These are phyloP conservation scores for Telfairia occidentalis DNA, from an alignment of 331 rosid genomes.

Conservation along the genomic window DNA sequence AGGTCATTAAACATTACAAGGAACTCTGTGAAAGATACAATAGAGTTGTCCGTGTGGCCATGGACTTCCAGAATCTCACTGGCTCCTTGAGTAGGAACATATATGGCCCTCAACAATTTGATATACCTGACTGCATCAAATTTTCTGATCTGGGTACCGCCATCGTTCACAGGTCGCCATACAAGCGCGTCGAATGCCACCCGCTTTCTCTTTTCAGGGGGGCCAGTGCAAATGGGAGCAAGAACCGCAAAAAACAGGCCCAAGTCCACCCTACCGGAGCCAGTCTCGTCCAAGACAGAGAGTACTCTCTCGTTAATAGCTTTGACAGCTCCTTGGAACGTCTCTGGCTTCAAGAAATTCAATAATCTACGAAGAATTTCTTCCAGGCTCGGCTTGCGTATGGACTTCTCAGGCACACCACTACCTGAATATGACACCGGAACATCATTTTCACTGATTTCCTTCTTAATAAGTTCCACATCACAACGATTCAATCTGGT, in stretches of 20 bases:
- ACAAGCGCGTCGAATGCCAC: slow-evolving; percentile 34
- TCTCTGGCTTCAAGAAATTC: slow-evolving; percentile 35
- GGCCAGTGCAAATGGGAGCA: slow-evolving; percentile 39
- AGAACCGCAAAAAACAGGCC: slow-evolving; percentile 41
- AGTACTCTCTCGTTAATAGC: slow-evolving; percentile 40
- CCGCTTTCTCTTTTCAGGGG: slow-evolving; percentile 36
- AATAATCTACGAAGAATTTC: slow-evolving; percentile 41
- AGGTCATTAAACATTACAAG: slow-evolving; percentile 32
- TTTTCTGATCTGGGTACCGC: slow-evolving; percentile 28
- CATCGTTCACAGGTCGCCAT: slow-evolving; percentile 43
- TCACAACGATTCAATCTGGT: slow-evolving; percentile 41
- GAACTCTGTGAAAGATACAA: slow-evolving; percentile 30
- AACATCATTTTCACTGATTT: slow-evolving; percentile 33
- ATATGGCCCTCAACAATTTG: slow-evolving; percentile 28
- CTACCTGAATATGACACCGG: slow-evolving; percentile 40
- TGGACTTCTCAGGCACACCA: slow-evolving; percentile 39
- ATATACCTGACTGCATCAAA: slow-evolving; percentile 26
- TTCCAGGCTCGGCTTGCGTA: slow-evolving; percentile 43
- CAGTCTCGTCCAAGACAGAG: slow-evolving; percentile 29
- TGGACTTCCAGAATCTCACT: slow-evolving; percentile 34
- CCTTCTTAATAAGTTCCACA: slow-evolving; percentile 31
- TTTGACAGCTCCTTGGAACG: slow-evolving; percentile 44
- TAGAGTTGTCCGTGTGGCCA: slow-evolving; percentile 28
- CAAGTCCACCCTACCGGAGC: slow-evolving; percentile 40
- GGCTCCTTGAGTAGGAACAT: slow-evolving; percentile 22